Conservation (phyloP, 257 asterid species). For the Ligustrum vulgare region DNA sequence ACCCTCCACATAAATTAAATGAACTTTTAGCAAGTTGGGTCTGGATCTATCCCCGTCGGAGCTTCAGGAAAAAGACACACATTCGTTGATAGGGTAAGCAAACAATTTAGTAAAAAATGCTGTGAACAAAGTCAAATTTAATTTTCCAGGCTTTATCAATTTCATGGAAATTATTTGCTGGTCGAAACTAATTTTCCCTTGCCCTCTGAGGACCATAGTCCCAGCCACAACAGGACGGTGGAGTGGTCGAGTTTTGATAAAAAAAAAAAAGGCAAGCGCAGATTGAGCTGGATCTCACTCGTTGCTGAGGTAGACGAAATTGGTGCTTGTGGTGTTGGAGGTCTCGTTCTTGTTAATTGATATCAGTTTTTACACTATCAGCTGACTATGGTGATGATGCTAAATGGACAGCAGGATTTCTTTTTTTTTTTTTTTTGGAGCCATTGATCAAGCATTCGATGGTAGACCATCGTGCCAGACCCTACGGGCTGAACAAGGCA, state of each 20-base stretch:
- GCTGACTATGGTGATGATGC: constrained; percentile 62
- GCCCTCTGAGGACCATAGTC: constrained; percentile 50
- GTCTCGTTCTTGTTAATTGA: constrained; percentile 6
- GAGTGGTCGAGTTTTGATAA: constrained; percentile 61
- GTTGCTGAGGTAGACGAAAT: constrained; percentile 24
- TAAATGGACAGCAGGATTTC: constrained; percentile 68
- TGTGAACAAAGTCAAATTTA: too few species aligned
- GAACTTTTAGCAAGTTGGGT: too few species aligned
- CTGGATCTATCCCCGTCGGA: too few species aligned
- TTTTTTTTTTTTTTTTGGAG: constrained; percentile 45
- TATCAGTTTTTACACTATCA: constrained; percentile 42
- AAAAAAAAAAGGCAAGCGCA: constrained; percentile 32
- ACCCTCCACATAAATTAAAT: too few species aligned
- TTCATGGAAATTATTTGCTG: too few species aligned
- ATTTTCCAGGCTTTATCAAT: too few species aligned
- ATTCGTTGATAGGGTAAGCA: too few species aligned
- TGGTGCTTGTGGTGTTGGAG: constrained; percentile 19
- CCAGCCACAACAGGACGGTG: constrained; percentile 77
- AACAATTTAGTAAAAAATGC: too few species aligned
- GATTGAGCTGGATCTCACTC: constrained; percentile 74
- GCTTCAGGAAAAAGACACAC: too few species aligned
- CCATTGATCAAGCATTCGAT: constrained; percentile 9
- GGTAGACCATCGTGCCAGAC: constrained; percentile 18
- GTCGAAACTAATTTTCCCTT: constrained; percentile 73
- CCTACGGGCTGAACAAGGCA: constrained; percentile 24